These are phyloP conservation scores for Monosporascus ibericus DNA, from an alignment of 2,329 filamentous ascomycete genomes.

Conservation along the genomic window DNA sequence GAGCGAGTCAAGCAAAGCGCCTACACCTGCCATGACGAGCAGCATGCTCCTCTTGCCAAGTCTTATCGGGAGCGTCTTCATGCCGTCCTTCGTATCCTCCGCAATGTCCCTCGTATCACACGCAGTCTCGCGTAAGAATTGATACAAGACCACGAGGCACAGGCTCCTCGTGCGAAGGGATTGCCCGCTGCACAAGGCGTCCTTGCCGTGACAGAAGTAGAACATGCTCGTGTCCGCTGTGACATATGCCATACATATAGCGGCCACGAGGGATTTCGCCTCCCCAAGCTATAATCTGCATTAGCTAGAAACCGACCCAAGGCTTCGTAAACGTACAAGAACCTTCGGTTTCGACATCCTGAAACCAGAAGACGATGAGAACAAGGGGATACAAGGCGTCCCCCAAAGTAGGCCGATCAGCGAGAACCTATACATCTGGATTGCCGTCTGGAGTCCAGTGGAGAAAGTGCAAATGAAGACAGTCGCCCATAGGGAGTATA, in stretches of 20 bases:
- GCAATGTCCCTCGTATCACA: constrained; percentile 6
- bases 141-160: constrained; percentile 5
- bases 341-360: neutral
- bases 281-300: neutral
- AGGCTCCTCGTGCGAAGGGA: constrained; percentile 5
- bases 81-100: constrained; percentile 4
- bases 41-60: constrained; percentile 1
- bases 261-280: neutral
- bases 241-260: neutral
- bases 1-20: neutral
- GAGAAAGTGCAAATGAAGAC: neutral
- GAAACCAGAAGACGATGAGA: neutral
- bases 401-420: neutral
- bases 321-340: neutral
- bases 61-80: constrained; percentile 4
- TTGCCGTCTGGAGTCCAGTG: neutral
- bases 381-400: neutral
- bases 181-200: neutral
- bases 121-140: constrained; percentile 8
- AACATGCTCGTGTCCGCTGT: neutral
- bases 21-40: neutral
- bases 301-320: neutral
- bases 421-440: neutral
- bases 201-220: neutral
- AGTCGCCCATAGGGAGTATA: neutral